phyloP scores from a whole-genome alignment of 2,329 filamentous ascomycete species.

The Trichophyton rubrum region DNA sequence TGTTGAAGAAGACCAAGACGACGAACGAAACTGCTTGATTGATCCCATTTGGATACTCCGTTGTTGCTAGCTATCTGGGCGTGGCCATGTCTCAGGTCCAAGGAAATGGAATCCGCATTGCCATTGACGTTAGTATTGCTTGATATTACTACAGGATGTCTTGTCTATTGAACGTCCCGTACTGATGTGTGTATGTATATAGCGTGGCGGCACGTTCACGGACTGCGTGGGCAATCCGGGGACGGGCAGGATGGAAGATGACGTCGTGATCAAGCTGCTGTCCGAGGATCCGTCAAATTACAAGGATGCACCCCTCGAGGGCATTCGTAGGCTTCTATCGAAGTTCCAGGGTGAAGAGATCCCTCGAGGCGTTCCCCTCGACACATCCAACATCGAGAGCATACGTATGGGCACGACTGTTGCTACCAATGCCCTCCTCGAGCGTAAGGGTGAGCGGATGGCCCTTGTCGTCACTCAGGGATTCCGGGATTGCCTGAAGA shows the following conservation, averaged over 20 bases:
- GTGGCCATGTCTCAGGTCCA: slow-evolving; percentile 9
- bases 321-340: slow-evolving; percentile 73
- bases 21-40: neutral
- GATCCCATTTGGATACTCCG: no score
- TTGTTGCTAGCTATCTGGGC: neutral
- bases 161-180: slow-evolving; percentile 5
- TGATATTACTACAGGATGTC: neutral
- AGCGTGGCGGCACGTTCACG: slow-evolving; percentile 81
- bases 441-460: slow-evolving; percentile 80
- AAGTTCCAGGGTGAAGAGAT: slow-evolving; percentile 64
- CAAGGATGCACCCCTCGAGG: slow-evolving; percentile 78
- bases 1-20: neutral
- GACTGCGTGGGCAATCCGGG: slow-evolving; percentile 77
- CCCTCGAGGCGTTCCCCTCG: slow-evolving; percentile 63
- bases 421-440: slow-evolving; percentile 80
- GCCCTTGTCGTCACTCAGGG: slow-evolving; percentile 78
- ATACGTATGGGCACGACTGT: slow-evolving; percentile 96
- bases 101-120: slow-evolving; percentile 23
- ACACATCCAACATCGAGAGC: slow-evolving; percentile 72
- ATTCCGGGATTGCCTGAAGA: slow-evolving; percentile 75
- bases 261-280: slow-evolving; percentile 74
- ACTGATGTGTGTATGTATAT: slow-evolving; percentile 14
- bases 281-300: slow-evolving; percentile 88
- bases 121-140: slow-evolving; percentile 23
- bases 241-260: slow-evolving; percentile 54